Evolutionary conservation across 148 eudicot genomes (phyloP).

Genomic region (Nepenthes mirabilis): DNA sequence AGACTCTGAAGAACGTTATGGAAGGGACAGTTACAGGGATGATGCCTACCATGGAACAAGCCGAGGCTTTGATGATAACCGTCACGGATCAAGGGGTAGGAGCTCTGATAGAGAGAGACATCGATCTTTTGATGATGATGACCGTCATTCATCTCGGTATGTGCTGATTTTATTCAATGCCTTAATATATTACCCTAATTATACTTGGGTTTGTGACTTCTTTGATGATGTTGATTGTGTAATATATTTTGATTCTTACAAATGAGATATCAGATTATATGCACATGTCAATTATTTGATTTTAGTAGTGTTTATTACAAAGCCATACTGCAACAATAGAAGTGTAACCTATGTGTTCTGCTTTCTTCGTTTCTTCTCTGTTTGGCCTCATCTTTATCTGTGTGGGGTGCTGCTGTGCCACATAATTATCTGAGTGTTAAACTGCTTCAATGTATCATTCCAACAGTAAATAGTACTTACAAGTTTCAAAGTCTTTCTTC

Average conservation of each 20-base stretch:
- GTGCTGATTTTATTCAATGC: neutral
- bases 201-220: neutral
- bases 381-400: no score
- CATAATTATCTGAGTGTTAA: no score
- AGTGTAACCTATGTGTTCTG: no score
- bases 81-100: constrained; percentile 63
- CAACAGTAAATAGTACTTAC: no score
- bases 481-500: no score
- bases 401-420: no score
- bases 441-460: no score
- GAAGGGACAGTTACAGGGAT: constrained; percentile 56
- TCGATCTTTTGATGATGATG: constrained; percentile 69
- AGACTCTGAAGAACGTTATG: constrained; percentile 58
- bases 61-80: constrained; percentile 45
- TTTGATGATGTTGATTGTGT: neutral
- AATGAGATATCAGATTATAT: no score
- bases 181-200: neutral
- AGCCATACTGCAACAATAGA: no score
- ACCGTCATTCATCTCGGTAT: constrained; percentile 73
- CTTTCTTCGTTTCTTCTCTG: no score
- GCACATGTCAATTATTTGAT: no score
- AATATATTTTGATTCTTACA: neutral
- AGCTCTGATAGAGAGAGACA: constrained; percentile 71
- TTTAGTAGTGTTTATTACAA: no score
- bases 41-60: constrained; percentile 69